Conservation (phyloP, 805 yeast genomes). For the Hanseniaspora meyeri region DNA sequence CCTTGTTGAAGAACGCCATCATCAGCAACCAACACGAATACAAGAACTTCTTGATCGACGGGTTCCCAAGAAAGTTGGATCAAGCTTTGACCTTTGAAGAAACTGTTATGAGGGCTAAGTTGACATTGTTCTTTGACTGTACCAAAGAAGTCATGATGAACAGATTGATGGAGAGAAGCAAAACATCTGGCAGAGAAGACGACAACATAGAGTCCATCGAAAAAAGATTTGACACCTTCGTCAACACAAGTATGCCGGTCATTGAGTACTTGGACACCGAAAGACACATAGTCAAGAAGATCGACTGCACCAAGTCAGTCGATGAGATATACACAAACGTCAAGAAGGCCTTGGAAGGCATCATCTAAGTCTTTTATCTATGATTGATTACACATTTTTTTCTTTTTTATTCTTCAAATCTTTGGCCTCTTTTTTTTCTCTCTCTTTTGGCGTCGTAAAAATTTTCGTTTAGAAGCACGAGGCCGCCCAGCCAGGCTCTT, state of each 20-base stretch:
- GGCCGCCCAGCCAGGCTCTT: too few species aligned
- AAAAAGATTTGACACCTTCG: constrained; percentile 76
- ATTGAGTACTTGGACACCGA: constrained; percentile 67
- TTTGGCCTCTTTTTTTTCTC: too few species aligned
- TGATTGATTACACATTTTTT: background rate
- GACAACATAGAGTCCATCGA: constrained; percentile 84
- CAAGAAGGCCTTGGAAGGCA: constrained; percentile 46
- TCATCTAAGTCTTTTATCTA: constrained; percentile 17
- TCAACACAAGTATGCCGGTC: constrained; percentile 88
- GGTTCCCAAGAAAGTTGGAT: constrained; percentile 97
- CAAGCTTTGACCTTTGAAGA: constrained; percentile 91
- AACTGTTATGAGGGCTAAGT: constrained; percentile 53
- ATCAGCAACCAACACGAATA: constrained; percentile 41
- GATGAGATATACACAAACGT: constrained; percentile 66
- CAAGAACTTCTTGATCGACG: constrained; percentile 68
- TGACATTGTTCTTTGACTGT: constrained; percentile 68
- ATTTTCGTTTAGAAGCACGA: too few species aligned
- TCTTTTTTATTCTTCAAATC: background rate
- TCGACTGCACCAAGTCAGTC: constrained; percentile 68
- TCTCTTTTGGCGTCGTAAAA: too few species aligned
- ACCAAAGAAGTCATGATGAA: constrained; percentile 72
- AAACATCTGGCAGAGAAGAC: constrained; percentile 88
- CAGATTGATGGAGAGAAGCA: constrained; percentile 79
- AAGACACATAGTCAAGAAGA: constrained; percentile 55
- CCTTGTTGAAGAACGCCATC: constrained; percentile 71